Evolutionary conservation across 108 stramenopile species (phyloP).

Genomic region (Mayamaea pseudoterrestris): DNA sequence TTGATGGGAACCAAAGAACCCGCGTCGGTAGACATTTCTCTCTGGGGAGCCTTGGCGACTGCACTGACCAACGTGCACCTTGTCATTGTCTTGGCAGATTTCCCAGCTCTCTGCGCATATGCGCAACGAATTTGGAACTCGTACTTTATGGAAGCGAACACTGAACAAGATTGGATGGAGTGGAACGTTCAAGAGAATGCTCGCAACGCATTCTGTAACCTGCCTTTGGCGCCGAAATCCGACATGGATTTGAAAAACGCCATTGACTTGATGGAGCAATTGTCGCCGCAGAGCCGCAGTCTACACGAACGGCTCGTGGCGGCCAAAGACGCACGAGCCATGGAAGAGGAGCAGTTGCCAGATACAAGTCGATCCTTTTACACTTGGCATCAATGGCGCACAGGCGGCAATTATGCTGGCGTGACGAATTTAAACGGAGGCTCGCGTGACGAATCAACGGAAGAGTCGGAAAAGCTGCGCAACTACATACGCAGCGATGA

Average conservation of each 20-base stretch:
- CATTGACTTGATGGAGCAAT: constrained; percentile 50
- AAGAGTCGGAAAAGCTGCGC: not conserved
- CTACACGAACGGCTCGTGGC: constrained; percentile 29
- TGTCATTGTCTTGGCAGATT: constrained; percentile 43
- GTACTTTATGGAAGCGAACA: constrained; percentile 42
- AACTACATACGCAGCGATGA: constrained; percentile 1
- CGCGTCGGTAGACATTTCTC: constrained; percentile 33
- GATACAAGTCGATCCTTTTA: constrained; percentile 1
- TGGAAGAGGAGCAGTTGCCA: constrained; percentile 5
- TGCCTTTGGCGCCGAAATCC: constrained; percentile 13
- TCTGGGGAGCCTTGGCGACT: constrained; percentile 63
- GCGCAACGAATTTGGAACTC: constrained; percentile 38
- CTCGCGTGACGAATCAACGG: too few relatives aligned
- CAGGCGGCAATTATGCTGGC: not conserved
- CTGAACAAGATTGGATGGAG: constrained; percentile 7
- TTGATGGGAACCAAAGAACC: constrained; percentile 37
- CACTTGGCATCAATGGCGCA: constrained; percentile 1
- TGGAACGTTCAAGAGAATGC: constrained; percentile 40
- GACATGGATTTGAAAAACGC: constrained; percentile 26
- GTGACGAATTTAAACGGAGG: not conserved
- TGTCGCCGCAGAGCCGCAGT: constrained; percentile 44
- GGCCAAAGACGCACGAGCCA: constrained; percentile 21
- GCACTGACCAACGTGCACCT: constrained; percentile 60
- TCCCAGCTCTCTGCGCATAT: constrained; percentile 32
- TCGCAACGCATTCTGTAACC: constrained; percentile 35